A percentile compares a stretch with the other conserved stretches of the same genome.
Evolutionary conservation across 495 filamentous ascomycete genomes (phyloP).

Genomic region (Penicillium ochrochloron): DNA sequence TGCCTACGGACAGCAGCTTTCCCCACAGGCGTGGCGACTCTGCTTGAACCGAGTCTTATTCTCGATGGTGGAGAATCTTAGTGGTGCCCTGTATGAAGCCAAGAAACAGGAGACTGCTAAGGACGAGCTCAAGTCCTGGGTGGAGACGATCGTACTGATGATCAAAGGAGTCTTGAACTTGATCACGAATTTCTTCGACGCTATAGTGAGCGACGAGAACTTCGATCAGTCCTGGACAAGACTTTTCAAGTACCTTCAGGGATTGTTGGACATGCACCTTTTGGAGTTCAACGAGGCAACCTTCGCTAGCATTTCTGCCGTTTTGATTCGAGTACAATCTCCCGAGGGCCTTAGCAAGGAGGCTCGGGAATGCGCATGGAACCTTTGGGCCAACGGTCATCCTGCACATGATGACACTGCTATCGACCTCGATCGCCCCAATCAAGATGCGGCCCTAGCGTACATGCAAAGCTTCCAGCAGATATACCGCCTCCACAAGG

Average conservation of each 20-base stretch:
- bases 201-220: constrained; percentile 56
- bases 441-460: constrained; percentile 77
- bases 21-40: constrained; percentile 77
- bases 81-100: constrained; percentile 26
- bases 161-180: constrained; percentile 70
- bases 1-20: constrained; percentile 81
- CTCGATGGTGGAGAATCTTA: constrained; percentile 64
- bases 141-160: constrained; percentile 76
- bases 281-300: constrained; percentile 74
- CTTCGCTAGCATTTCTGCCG: constrained; percentile 68
- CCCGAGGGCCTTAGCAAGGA: constrained; percentile 56
- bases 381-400: constrained; percentile 69
- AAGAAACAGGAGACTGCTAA: constrained; percentile 28
- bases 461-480: constrained; percentile 79
- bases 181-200: constrained; percentile 68
- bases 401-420: constrained; percentile 57
- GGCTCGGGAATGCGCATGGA: constrained; percentile 69
- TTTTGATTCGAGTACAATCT: constrained; percentile 61
- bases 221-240: constrained; percentile 71
- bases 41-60: constrained; percentile 83
- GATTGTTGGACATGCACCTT: constrained; percentile 60
- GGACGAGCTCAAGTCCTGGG: constrained; percentile 61
- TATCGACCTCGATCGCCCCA: constrained; percentile 52
- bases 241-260: constrained; percentile 66
- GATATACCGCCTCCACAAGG: constrained; percentile 78